Evolutionary conservation across 345 rosid species (phyloP).

Genomic region (Corchorus olitorius): DNA sequence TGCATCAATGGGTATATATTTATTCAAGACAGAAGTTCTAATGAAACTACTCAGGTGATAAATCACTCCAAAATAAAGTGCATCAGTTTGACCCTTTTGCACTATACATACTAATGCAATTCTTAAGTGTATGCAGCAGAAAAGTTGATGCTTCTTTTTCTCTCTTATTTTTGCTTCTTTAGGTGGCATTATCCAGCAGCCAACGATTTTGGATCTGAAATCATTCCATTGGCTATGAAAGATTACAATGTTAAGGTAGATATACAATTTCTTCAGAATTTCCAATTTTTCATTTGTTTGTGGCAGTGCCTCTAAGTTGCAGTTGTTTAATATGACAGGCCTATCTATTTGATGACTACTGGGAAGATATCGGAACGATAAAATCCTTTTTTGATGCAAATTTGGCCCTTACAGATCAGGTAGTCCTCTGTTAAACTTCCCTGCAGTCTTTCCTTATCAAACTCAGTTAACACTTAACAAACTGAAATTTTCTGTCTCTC

Average conservation of each 20-base stretch:
- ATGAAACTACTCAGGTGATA: slow-evolving; percentile 60
- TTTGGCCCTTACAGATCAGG: slow-evolving; percentile 79
- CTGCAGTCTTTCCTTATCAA: neutral
- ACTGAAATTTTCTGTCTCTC: slow-evolving; percentile 13
- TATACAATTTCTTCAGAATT: slow-evolving; percentile 8
- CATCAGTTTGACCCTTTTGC: slow-evolving; percentile 1
- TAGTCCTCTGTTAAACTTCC: slow-evolving; percentile 31
- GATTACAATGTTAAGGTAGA: slow-evolving; percentile 73
- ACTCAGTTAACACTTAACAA: slow-evolving; percentile 6
- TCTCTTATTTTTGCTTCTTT: neutral
- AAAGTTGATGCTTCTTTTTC: neutral
- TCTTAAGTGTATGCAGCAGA: neutral
- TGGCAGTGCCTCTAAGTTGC: slow-evolving; percentile 3
- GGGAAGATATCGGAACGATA: slow-evolving; percentile 93
- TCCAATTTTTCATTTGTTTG: slow-evolving; percentile 5
- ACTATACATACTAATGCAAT: neutral
- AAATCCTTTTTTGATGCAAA: slow-evolving; percentile 86
- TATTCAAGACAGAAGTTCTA: slow-evolving; percentile 75
- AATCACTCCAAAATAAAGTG: neutral
- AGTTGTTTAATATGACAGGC: slow-evolving; percentile 42
- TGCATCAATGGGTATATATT: slow-evolving; percentile 90
- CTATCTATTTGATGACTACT: slow-evolving; percentile 66
- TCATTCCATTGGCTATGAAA: slow-evolving; percentile 65
- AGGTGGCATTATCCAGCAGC: slow-evolving; percentile 67
- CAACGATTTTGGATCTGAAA: slow-evolving; percentile 90